Base-by-base conservation (phyloP, 257 asterid species). In the Haberlea rhodopensis region DNA sequence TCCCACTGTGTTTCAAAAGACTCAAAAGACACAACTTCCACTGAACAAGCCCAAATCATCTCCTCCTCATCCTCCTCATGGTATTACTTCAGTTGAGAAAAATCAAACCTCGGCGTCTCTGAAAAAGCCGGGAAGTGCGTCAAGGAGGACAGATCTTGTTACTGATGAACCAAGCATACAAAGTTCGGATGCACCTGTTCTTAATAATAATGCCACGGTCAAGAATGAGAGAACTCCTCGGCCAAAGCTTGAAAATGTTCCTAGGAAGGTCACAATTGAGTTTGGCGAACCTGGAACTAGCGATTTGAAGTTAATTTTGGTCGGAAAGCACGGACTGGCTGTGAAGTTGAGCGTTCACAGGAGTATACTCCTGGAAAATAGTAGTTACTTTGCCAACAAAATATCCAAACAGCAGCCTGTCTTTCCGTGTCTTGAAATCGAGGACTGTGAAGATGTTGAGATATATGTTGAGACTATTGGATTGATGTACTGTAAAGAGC, bases 361-460 rank as follows among this genome's bases (percentile, higher is more conserved):
- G 80, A 83, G 75, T 56, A 25, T 85, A 57, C 76, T 94, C 29
- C 53, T 75, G 57, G 94, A 87, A 61, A 73, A 83, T 60, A 85
- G 99, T 80, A 76, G 71, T 18, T 90, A 67, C 61, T 94, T 94
- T 62, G 73, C 94, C 6, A 62, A 60, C 62, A 78, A 57, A 72
- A 79, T 89, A 68, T 76, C 79, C 0, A 82, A 73, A 56, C 79
- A 84, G 56, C 92, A 80, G 75, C 95, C 73, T 1, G 79, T 81
- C 73, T 85, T 86, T 57, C 95, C 95, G 0, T 85, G 91, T 71
- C 76, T 94, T 59, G 97, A 94, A 65, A 76, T 94, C 28, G 94
- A 87, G 43, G 85, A 84, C 73, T 89, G 96, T 34, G 97, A 90
- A 78, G 99, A 94, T 79, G 96, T 84, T 54, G 99, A 92, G 85